A percentile compares a stretch with the other conserved stretches of the same genome.
Conservation (phyloP, 148 eudicot genomes). For the Fagopyrum tataricum region DNA sequence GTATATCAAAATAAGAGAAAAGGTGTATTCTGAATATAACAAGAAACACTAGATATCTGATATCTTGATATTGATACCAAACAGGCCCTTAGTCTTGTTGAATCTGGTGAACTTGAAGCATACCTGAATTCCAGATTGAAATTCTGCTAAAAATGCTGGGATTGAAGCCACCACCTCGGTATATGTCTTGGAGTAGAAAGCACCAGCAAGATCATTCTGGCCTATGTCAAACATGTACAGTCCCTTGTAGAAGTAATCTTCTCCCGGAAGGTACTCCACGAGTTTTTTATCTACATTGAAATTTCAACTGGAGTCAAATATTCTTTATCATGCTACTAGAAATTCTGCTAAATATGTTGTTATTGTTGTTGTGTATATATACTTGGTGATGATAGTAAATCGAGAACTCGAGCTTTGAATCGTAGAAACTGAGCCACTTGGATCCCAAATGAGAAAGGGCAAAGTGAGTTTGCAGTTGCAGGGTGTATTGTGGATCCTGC, state of each 20-base stretch:
- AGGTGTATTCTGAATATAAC: no score
- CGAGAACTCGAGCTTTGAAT: conserved; percentile 24
- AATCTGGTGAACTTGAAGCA: not conserved
- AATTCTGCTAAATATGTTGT: not conserved
- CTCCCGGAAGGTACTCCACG: conserved; percentile 16
- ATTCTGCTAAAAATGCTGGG: conserved; percentile 19
- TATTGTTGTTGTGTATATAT: not conserved
- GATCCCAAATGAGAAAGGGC: conserved; percentile 23
- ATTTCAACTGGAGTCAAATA: not conserved
- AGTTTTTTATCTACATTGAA: conserved; percentile 14
- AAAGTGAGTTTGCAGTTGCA: conserved; percentile 11
- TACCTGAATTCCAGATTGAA: conserved; percentile 22
- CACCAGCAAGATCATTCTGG: conserved; percentile 25
- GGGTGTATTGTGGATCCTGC: conserved; percentile 21
- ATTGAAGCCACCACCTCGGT: conserved; percentile 18
- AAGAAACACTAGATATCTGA: no score
- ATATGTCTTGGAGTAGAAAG: conserved; percentile 15
- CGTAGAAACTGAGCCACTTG: conserved; percentile 21
- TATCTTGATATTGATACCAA: no score
- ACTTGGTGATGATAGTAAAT: conserved; percentile 17
- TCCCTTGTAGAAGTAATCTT: conserved; percentile 22
- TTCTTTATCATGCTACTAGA: not conserved
- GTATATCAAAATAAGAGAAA: no score
- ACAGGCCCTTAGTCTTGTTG: not conserved
- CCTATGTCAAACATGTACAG: conserved; percentile 27